Percentiles rank a stretch among this genome's conserved stretches.
These are phyloP conservation scores for Phalaenopsis hybrid DNA, from an alignment of 116 monocot species.

Conservation along the genomic window DNA sequence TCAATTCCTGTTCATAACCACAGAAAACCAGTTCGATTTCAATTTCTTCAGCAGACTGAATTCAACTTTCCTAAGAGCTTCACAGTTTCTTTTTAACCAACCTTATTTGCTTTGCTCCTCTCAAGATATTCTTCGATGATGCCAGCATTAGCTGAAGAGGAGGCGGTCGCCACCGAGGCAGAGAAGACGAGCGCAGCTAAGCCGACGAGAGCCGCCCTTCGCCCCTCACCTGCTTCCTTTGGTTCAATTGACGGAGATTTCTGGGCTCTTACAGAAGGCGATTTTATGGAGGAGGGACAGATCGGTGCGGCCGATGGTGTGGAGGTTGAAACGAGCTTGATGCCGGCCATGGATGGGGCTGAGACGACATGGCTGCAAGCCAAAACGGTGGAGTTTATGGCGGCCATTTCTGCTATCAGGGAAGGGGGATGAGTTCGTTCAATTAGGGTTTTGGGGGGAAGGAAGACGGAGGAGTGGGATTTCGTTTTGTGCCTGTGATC, in stretches of 20 bases:
- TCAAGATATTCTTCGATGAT: constrained; percentile 85
- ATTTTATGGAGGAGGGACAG: constrained; percentile 15
- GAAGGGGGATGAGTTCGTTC: no score
- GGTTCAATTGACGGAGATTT: constrained; percentile 9
- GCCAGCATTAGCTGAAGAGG: constrained; percentile 57
- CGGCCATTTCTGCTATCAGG: constrained; percentile 37
- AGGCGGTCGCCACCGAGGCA: constrained; percentile 33
- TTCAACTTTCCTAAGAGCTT: no score
- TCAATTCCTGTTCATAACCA: constrained; percentile 57
- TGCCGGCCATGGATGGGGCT: constrained; percentile 32
- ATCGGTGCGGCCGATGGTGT: constrained; percentile 14
- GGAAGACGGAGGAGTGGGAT: neutral
- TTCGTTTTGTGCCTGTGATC: neutral
- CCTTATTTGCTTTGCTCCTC: constrained; percentile 97
- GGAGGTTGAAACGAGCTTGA: constrained; percentile 26
- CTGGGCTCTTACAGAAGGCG: constrained; percentile 43
- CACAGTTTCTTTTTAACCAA: constrained; percentile 6
- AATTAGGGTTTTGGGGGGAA: neutral
- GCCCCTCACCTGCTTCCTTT: constrained; percentile 32
- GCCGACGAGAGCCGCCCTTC: constrained; percentile 68
- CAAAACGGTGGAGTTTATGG: constrained; percentile 77
- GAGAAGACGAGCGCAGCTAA: constrained; percentile 63
- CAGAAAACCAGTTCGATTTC: neutral
- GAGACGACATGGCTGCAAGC: constrained; percentile 59
- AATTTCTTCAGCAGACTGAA: neutral